Evolutionary conservation across 169 alveolate genomes (phyloP).

Genomic region (Theileria sp.): DNA sequence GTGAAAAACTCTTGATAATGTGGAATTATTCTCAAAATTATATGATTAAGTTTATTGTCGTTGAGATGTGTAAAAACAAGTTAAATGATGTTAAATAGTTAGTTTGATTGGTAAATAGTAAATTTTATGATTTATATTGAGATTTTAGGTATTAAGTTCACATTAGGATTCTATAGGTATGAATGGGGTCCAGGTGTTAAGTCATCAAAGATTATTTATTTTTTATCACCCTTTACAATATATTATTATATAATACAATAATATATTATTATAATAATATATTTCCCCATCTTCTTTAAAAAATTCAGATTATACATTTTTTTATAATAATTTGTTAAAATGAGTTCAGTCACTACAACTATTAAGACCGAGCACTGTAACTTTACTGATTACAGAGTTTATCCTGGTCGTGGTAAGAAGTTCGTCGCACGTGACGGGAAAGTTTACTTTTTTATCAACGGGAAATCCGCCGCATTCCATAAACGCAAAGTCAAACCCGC

Average conservation of each 20-base stretch:
- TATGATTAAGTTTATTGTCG: neutral
- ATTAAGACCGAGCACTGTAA: constrained; percentile 95
- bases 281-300: neutral
- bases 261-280: too few relatives aligned
- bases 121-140: neutral
- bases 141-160: neutral
- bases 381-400: constrained; percentile 94
- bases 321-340: neutral
- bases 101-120: neutral
- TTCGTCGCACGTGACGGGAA: constrained; percentile 95
- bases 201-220: too few relatives aligned
- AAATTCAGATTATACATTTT: too few relatives aligned
- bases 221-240: neutral
- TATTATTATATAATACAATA: too few relatives aligned
- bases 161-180: neutral
- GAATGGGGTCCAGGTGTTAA: neutral
- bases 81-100: neutral
- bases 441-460: constrained; percentile 84
- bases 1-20: neutral
- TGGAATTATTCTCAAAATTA: too few relatives aligned
- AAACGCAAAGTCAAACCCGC: constrained; percentile 93
- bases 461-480: constrained; percentile 90
- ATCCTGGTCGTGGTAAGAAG: constrained; percentile 97
- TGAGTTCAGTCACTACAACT: constrained; percentile 82
- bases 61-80: neutral